Conservation (phyloP, 192 early-diverging fungal genomes). For the Obelidium mucronatum region DNA sequence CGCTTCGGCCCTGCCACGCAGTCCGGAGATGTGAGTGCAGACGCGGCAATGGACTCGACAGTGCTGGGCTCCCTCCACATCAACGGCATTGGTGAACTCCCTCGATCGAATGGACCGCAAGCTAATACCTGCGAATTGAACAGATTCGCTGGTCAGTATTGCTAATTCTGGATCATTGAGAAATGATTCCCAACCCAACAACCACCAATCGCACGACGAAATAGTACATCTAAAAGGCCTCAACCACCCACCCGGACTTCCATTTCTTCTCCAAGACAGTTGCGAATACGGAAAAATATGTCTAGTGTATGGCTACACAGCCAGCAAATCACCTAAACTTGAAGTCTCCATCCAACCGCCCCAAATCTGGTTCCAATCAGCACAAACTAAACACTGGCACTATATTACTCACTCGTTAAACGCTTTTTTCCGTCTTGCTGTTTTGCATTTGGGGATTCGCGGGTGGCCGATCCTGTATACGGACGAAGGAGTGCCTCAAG, state of each 20-base stretch:
- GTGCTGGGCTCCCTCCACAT: conserved; percentile 28
- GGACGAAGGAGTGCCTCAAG: conserved; percentile 22
- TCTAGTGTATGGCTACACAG: conserved; percentile 29
- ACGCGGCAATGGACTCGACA: not conserved
- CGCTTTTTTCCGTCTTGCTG: conserved; percentile 41
- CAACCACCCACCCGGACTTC: conserved; percentile 29
- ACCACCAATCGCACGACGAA: too few relatives aligned
- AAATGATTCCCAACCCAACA: not conserved
- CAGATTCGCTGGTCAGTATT: not conserved
- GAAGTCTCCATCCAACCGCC: not conserved
- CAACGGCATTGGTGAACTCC: conserved; percentile 20
- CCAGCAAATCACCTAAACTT: not conserved
- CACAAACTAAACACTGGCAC: conserved; percentile 22
- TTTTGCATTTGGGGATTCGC: conserved; percentile 43
- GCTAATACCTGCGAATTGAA: too few relatives aligned
- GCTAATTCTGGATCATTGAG: not conserved
- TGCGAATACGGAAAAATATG: conserved; percentile 28
- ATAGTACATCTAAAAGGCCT: too few relatives aligned
- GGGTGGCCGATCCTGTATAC: conserved; percentile 46
- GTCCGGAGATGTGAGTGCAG: not conserved
- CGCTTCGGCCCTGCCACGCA: not conserved
- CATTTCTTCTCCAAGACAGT: conserved; percentile 33
- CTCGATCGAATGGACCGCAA: not conserved
- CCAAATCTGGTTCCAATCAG: conserved; percentile 36
- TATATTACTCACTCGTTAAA: conserved; percentile 35